Base-by-base conservation (phyloP, 2,329 filamentous ascomycete species). In the Coleophoma eucalyptorum region DNA sequence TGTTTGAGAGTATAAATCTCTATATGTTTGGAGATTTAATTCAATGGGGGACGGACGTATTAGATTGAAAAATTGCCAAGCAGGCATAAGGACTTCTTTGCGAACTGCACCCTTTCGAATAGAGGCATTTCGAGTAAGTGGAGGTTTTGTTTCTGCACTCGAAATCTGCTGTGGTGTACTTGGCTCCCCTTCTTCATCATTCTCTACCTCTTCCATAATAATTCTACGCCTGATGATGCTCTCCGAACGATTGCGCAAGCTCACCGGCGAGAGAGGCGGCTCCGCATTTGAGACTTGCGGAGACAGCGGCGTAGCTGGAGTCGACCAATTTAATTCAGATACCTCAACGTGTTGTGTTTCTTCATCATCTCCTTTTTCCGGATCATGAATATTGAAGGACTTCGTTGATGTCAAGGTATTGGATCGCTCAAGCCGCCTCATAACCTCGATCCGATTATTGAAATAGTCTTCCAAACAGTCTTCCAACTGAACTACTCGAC, bases 61-160 rank as follows among this genome's bases (percentile, higher is more conserved):
- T 21, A 97, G 74, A 62, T 89, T 90, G 71, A 97, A 97, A 64
- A 97, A 96, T 63, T 97, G 93, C 91, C 92, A 97, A 2, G 94
- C 94, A 35, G 93, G 93, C 74, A 97, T 96, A 52, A 93, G 86
- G 13, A 97, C 88, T 61, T 96, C 92, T 64, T 93, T 96, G 56
- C 79, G 69, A 46, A 78, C 54, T 35, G 60, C 57, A 13, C 59
- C 66, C 57, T 63, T 67, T 18, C 65, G 56, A 60, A 60, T 52
- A 58, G 60, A 57, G 56, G 45, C 42, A 52, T 62, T 62, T 51
- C 67, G 64, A 33, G 62, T 62, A 43, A 20, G 61, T 65, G 48
- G 63, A 53, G 51, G 69, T 66, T 48, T 72, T 70, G 37, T 31
- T n/a, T 45, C 42, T 10, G n/a, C 32, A 33, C 66, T 62, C 13